Evolutionary conservation across 495 filamentous ascomycete species (phyloP), one percentile per base, ranked within the genome.

Genomic region (Parathielavia hyrcaniae): DNA sequence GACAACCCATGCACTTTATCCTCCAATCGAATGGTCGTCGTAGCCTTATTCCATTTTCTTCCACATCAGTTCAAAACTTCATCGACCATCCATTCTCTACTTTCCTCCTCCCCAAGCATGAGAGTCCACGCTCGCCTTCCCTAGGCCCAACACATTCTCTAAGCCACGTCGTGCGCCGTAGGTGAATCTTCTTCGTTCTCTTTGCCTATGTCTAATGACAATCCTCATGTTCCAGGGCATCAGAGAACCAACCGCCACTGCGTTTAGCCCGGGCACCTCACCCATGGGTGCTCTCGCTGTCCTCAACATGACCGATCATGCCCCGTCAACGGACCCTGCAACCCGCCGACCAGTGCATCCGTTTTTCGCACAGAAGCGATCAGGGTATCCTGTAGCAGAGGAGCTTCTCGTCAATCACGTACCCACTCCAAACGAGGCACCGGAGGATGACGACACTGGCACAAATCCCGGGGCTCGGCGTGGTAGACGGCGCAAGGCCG

Each of bases 401-500:
- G 57, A 61, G 4, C 17, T 13, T 2, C 8, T 5, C 17, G 40
- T 16, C 13, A 54, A 61, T 36, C 58, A 63, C 50, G 30, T 36
- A 34, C 22, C 30, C 17, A 58, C 53, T 16, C 11, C 44, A 16
- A 39, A 11, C 39, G 50, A 53, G n/a, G 16, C 44, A 2, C 44
- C 44, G 10, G 30, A 70, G 10, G 30, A 70, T 20, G 60, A 55
- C 5, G 19, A 7, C 1, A 9, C 41, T 9, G 62, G 61, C 26
- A 2, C 26, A 5, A 61, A 70, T 50, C 41, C 70, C 0, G 80
- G 81, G 55, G 57, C 67, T 14, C 48, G 60, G 40, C 68, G 77
- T 22, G 69, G 73, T 40, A 84, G 85, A 63, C 72, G 82, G 17
- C 72, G 75, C 41, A 83, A 78, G 61, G 79, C 72, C 13, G 59